phyloP scores from a whole-genome alignment of 1,284 basidiomycete species.

The Puccinia novopanici region DNA sequence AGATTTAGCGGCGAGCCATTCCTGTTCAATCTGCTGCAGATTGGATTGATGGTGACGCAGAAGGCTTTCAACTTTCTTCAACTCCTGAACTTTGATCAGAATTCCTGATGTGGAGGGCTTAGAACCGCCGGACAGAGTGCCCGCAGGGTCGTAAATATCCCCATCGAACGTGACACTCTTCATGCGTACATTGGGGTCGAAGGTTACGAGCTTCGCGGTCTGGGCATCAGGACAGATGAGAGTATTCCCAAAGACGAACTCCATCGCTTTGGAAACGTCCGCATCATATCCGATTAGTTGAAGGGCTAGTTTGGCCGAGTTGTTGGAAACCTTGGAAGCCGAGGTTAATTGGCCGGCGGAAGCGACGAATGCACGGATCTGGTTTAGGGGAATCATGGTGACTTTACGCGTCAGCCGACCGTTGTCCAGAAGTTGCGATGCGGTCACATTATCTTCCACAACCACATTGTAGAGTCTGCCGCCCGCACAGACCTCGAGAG shows the following conservation, averaged over 20 bases:
- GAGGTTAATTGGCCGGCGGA: constrained; percentile 74
- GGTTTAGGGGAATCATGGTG: constrained; percentile 90
- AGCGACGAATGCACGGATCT: constrained; percentile 75
- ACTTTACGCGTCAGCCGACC: constrained; percentile 84
- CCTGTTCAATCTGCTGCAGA: constrained; percentile 67
- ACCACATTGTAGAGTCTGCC: constrained; percentile 91
- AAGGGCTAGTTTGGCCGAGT: constrained; percentile 81
- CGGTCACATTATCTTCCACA: constrained; percentile 84
- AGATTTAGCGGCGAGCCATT: constrained; percentile 66
- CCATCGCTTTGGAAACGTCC: constrained; percentile 84
- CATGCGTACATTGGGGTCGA: constrained; percentile 71
- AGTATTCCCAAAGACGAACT: constrained; percentile 90
- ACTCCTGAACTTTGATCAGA: constrained; percentile 81
- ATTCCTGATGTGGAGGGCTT: constrained; percentile 75
- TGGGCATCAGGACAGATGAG: constrained; percentile 87
- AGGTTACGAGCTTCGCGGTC: constrained; percentile 86
- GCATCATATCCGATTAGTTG: constrained; percentile 81
- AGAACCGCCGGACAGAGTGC: constrained; percentile 88
- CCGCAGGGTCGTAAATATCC: constrained; percentile 94
- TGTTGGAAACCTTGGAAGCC: constrained; percentile 75
- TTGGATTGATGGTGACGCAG: constrained; percentile 64
- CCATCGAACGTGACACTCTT: constrained; percentile 91
- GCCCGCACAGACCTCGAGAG: constrained; percentile 86
- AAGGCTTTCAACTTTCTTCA: constrained; percentile 68
- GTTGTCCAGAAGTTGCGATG: constrained; percentile 79